These are phyloP conservation scores for Cucurbita ficifolia DNA, from an alignment of 306 rosid genomes.

Conservation along the genomic window DNA sequence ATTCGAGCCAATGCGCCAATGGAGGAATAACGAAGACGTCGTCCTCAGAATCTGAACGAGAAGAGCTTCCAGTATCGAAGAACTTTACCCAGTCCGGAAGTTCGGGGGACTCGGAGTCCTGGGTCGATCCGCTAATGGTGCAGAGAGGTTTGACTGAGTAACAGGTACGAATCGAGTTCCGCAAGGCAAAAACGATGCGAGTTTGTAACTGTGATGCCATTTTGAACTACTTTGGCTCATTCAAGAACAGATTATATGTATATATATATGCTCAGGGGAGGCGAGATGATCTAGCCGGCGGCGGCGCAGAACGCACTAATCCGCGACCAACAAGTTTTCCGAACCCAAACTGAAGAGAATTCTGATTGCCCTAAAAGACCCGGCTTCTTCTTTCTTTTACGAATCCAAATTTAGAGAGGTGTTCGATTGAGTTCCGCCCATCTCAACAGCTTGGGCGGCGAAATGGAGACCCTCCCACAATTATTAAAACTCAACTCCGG, in stretches of 20 bases:
- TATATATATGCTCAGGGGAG: not conserved
- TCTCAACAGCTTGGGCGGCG: not conserved
- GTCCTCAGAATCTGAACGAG: conserved; percentile 15
- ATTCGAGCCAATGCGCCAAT: conserved; percentile 54
- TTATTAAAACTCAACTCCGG: not conserved
- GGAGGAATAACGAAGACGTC: conserved; percentile 76
- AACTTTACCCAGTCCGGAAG: conserved; percentile 55
- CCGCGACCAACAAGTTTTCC: no score
- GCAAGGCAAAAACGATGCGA: not conserved
- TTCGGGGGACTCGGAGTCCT: conserved; percentile 36
- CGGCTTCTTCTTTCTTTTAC: no score
- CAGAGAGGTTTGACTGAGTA: conserved; percentile 15
- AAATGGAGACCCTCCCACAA: not conserved
- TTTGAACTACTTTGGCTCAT: not conserved
- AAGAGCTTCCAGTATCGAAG: conserved; percentile 19
- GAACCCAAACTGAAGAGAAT: no score
- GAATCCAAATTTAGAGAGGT: not conserved
- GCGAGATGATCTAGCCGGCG: not conserved
- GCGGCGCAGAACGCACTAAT: no score
- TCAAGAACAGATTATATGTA: not conserved
- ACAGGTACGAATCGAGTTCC: conserved; percentile 2
- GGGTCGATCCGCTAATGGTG: conserved; percentile 17
- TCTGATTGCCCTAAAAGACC: no score
- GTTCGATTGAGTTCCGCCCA: not conserved
- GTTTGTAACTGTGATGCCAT: conserved; percentile 30